Evolutionary conservation across 768 basidiomycete species (phyloP).

Genomic region (Phaeotremella skinneri): DNA sequence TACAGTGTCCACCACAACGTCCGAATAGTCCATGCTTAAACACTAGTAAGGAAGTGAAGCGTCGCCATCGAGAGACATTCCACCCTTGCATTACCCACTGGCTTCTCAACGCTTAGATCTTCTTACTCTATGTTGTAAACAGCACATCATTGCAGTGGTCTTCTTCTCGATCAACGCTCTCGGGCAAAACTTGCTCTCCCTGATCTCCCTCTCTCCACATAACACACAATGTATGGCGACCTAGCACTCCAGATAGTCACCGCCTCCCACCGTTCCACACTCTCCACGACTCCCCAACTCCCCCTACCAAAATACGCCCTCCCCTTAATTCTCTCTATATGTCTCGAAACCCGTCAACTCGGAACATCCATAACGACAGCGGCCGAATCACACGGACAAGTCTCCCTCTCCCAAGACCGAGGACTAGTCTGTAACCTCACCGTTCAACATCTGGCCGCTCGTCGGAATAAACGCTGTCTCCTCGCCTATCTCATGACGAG

Average conservation of each 20-base stretch:
- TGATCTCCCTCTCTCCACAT: no score
- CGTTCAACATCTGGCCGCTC: conserved; percentile 82
- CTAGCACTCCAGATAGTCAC: conserved; percentile 81
- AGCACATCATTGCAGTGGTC: no score
- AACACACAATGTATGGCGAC: conserved; percentile 58
- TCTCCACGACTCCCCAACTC: conserved; percentile 59
- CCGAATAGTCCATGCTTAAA: no score
- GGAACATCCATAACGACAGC: conserved; percentile 50
- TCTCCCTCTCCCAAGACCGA: conserved; percentile 56
- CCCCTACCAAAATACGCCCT: conserved; percentile 90
- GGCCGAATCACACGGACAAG: conserved; percentile 35
- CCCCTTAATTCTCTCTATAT: conserved; percentile 74
- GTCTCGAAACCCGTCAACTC: conserved; percentile 88
- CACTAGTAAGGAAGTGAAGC: not conserved
- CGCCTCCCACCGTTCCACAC: conserved; percentile 80
- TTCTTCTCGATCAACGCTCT: no score
- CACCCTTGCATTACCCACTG: no score
- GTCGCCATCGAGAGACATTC: no score
- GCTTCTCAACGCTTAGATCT: no score
- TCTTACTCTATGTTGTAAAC: no score
- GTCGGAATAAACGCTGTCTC: conserved; percentile 92
- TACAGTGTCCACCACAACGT: no score
- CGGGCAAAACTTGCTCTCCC: no score
- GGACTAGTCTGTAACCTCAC: conserved; percentile 63
- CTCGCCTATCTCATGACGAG: conserved; percentile 90